Conservation (phyloP, 225 moss, liverwort and hornwort species). For the Marchantia polymorpha region DNA sequence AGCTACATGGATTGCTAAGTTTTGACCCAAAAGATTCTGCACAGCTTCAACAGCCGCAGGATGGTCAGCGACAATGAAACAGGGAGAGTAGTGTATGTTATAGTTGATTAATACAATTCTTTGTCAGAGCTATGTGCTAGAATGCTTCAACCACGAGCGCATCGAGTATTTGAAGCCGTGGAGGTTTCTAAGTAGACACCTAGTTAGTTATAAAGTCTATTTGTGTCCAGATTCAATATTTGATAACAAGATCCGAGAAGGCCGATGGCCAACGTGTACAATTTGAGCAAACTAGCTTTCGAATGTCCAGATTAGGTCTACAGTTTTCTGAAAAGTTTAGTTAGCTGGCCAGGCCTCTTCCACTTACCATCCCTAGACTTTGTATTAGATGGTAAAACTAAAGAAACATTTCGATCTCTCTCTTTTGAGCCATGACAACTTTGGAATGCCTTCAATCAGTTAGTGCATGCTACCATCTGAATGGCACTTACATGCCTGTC, state of each 20-base stretch:
- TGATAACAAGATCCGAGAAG: not conserved
- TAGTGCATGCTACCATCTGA: no score
- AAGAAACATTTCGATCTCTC: no score
- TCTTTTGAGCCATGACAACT: no score
- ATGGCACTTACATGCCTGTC: no score
- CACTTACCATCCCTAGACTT: no score
- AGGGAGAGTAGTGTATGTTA: slow-evolving; percentile 13
- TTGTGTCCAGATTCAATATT: not conserved
- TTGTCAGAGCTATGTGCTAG: slow-evolving; percentile 1
- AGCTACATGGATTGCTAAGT: slow-evolving; percentile 38
- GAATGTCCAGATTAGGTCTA: not conserved
- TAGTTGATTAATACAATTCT: slow-evolving; percentile 21
- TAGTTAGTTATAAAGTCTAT: not conserved
- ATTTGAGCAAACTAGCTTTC: slow-evolving; percentile 16
- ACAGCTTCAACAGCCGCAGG: slow-evolving; percentile 1
- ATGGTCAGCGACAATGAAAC: slow-evolving; percentile 7
- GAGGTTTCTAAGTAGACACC: not conserved
- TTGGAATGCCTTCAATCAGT: no score
- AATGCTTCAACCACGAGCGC: not conserved
- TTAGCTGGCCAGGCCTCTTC: no score
- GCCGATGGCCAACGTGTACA: slow-evolving; percentile 5
- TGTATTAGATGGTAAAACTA: no score
- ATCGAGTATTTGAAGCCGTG: no score
- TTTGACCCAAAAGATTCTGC: slow-evolving; percentile 30
- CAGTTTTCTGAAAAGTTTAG: not conserved